Evolutionary conservation across 768 basidiomycete genomes (phyloP).

Genomic region (Imleria badia): DNA sequence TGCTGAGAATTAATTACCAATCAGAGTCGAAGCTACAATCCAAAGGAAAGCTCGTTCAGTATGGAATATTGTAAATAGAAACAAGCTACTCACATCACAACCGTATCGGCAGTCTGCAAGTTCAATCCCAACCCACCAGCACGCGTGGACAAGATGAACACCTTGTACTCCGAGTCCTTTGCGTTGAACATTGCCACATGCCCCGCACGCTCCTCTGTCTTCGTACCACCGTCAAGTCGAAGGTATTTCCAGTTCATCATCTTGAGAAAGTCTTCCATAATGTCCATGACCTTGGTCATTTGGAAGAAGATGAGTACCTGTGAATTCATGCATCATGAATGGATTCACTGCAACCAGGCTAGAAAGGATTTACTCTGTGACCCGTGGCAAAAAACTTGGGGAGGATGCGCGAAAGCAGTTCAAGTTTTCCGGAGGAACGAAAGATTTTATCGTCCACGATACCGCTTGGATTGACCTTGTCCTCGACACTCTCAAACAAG

Average conservation of each 20-base stretch:
- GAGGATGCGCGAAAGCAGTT: constrained; percentile 84
- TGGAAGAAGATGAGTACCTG: constrained; percentile 99
- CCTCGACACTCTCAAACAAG: constrained; percentile 93
- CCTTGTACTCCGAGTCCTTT: constrained; percentile 80
- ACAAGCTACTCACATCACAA: constrained; percentile 72
- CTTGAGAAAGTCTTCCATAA: constrained; percentile 94
- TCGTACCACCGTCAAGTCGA: constrained; percentile 94
- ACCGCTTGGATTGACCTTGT: constrained; percentile 83
- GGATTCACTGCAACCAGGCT: background rate
- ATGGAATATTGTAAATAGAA: background rate
- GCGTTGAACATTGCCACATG: constrained; percentile 89
- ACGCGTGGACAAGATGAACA: constrained; percentile 92
- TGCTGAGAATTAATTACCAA: constrained; percentile 42
- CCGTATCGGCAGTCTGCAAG: constrained; percentile 94
- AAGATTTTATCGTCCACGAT: constrained; percentile 83
- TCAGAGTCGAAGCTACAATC: constrained; percentile 71
- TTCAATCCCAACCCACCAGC: constrained; percentile 95
- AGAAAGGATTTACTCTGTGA: constrained; percentile 64
- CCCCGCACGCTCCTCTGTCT: constrained; percentile 90
- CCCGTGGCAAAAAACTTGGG: constrained; percentile 93
- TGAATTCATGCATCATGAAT: background rate
- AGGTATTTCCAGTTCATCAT: constrained; percentile 85
- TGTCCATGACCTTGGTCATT: constrained; percentile 99
- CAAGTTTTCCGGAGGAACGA: constrained; percentile 90
- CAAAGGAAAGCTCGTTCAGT: constrained; percentile 5